phyloP scores from a whole-genome alignment of 2,329 filamentous ascomycete species.

The Aspergillus sp. region DNA sequence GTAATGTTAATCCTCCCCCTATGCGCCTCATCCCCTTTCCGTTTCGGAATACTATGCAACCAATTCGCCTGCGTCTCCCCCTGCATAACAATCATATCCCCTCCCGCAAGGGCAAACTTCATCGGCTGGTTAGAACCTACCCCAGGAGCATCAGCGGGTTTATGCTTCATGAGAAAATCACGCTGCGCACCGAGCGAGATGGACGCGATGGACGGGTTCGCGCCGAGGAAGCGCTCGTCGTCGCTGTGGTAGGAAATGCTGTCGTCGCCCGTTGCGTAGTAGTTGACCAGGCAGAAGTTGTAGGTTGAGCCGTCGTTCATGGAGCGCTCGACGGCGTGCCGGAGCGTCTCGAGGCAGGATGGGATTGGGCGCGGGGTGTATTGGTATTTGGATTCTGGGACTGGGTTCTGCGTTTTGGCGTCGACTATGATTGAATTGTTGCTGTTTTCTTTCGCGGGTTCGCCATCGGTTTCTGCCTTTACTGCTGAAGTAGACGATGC shows the following conservation, averaged over 20 bases:
- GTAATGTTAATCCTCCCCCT: slow-evolving; percentile 77
- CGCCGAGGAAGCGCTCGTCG: slow-evolving; percentile 76
- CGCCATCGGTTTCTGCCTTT: background rate
- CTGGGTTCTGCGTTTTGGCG: slow-evolving; percentile 45
- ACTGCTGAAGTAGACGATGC: background rate
- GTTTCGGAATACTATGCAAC: slow-evolving; percentile 78
- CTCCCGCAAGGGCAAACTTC: slow-evolving; percentile 64
- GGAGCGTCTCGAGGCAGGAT: slow-evolving; percentile 67
- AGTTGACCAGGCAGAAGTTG: slow-evolving; percentile 83
- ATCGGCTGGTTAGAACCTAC: slow-evolving; percentile 38
- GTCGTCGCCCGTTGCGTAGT: slow-evolving; percentile 77
- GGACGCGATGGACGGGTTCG: slow-evolving; percentile 72
- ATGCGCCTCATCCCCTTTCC: slow-evolving; percentile 67
- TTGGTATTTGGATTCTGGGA: slow-evolving; percentile 56
- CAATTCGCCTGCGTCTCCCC: slow-evolving; percentile 75
- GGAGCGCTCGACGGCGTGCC: slow-evolving; percentile 65
- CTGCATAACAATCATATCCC: slow-evolving; percentile 81
- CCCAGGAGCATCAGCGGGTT: slow-evolving; percentile 54
- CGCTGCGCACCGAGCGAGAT: slow-evolving; percentile 73
- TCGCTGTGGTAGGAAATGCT: slow-evolving; percentile 81
- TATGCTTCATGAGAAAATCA: slow-evolving; percentile 81
- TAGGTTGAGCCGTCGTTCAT: slow-evolving; percentile 63
- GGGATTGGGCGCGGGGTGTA: slow-evolving; percentile 73
- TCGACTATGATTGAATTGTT: slow-evolving; percentile 40
- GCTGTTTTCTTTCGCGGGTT: background rate